Conservation (phyloP, 2,329 filamentous ascomycete genomes). For the Cryphonectria nitschkei region DNA sequence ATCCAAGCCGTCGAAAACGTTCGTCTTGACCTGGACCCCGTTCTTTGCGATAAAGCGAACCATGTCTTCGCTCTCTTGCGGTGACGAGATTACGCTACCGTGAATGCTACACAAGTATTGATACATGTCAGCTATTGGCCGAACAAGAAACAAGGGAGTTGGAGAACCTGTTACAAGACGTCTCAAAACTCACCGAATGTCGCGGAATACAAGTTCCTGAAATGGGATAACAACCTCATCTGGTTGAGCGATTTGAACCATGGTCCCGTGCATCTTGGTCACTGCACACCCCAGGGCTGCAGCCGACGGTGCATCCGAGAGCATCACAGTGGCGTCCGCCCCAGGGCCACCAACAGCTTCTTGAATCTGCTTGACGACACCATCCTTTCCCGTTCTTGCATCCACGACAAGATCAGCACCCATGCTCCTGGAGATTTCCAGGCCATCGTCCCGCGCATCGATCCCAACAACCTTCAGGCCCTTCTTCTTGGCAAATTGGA, state of each 20-base stretch:
- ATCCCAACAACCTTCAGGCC: slow-evolving; percentile 57
- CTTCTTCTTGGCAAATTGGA: slow-evolving; percentile 52
- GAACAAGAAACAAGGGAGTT: not conserved
- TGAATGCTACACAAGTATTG: not conserved
- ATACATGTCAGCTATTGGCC: not conserved
- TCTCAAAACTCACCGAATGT: not conserved
- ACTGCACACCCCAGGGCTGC: slow-evolving; percentile 50
- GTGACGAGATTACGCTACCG: slow-evolving; percentile 38
- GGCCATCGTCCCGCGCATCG: slow-evolving; percentile 57
- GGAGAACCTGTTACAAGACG: not conserved
- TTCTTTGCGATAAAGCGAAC: slow-evolving; percentile 49
- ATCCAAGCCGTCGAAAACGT: slow-evolving; percentile 55
- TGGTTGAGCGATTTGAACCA: slow-evolving; percentile 63
- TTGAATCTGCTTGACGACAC: slow-evolving; percentile 51
- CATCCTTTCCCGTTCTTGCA: slow-evolving; percentile 51
- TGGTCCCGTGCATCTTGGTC: slow-evolving; percentile 61
- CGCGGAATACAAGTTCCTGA: slow-evolving; percentile 14
- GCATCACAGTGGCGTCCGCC: slow-evolving; percentile 55
- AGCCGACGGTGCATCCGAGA: slow-evolving; percentile 55
- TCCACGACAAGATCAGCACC: slow-evolving; percentile 42
- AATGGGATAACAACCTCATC: slow-evolving; percentile 30
- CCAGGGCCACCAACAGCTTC: slow-evolving; percentile 52
- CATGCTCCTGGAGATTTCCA: slow-evolving; percentile 49
- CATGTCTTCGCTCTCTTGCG: slow-evolving; percentile 51
- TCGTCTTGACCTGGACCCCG: slow-evolving; percentile 53